Evolutionary conservation across 306 rosid genomes (phyloP), one percentile per base, ranked within the genome.

Genomic region (Hippophae gyantsensis): DNA sequence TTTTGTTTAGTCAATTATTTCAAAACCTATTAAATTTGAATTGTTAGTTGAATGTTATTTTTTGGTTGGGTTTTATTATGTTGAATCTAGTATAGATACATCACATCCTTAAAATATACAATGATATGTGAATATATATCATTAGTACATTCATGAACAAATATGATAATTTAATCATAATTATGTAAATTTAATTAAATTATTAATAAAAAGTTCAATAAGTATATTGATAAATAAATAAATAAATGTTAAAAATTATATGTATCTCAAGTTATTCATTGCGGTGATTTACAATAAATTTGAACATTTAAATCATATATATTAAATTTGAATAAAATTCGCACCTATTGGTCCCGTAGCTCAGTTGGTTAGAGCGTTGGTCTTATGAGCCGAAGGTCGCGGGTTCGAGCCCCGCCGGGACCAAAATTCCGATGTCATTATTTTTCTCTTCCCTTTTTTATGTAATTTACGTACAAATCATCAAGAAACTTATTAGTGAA

Each of bases 301-400:
- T 18, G 0, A 18, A 18, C 18, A 0, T 18, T 18, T 45, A 45
- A 45, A 2, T 45, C 1, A 9, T 10, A 46, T 9, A 45, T 45
- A 45, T 7, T 45, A 45, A 46, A 46, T 10, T 10, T 9, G 0
- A 10, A 46, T 13, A 6, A 51, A 6, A 0, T 0, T 14, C 0
- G 0, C 51, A 10, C 0, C 5, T 13, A 6, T 6, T 3, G 68
- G 77, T 72, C 72, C 77, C 77, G 77, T 72, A 72, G 77, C 77
- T 72, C 77, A 72, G 77, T 61, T 66, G 77, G 77, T 72, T 72
- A 72, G 77, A 72, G 77, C 77, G 77, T 72, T 66, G 72, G 65
- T 72, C 77, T 72, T 66, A 72, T 72, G 77, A 72, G 77, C 69
- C 77, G 72, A 72, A 72, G 72, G 77, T 72, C 77, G 77, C 77